Conservation (phyloP, 2,329 filamentous ascomycete genomes). For the Diaporthe sp. region DNA sequence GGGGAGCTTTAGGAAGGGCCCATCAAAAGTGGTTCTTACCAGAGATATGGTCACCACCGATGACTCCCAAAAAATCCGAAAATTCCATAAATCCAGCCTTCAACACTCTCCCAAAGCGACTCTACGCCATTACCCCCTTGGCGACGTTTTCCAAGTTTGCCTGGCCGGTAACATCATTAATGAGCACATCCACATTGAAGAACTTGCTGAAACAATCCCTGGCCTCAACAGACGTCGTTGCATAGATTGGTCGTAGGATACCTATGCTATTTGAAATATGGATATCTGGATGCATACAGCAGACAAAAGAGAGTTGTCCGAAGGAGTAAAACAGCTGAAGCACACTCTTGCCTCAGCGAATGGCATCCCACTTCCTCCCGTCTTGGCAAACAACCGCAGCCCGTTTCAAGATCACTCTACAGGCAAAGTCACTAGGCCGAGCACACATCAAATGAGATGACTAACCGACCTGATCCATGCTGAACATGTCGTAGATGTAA, state of each 20-base stretch:
- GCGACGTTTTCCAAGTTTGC: too few relatives aligned
- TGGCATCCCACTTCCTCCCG: background rate
- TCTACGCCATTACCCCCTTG: too few relatives aligned
- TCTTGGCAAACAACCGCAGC: conserved; percentile 8
- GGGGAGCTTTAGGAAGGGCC: too few relatives aligned
- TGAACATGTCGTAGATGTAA: background rate
- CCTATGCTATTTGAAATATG: background rate
- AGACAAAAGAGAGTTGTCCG: background rate
- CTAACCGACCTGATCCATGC: background rate
- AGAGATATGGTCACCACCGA: too few relatives aligned
- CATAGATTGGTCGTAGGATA: background rate
- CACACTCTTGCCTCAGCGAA: background rate
- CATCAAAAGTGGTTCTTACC: too few relatives aligned
- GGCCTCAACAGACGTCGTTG: too few relatives aligned
- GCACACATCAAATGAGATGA: background rate
- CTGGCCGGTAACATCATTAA: too few relatives aligned
- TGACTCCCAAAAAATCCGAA: too few relatives aligned
- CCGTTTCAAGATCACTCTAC: background rate
- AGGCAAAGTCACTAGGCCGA: background rate
- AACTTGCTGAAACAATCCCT: too few relatives aligned
- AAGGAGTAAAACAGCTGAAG: background rate
- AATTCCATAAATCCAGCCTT: too few relatives aligned
- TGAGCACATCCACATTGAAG: too few relatives aligned
- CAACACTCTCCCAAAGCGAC: too few relatives aligned
- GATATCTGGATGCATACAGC: background rate